Evolutionary conservation across 1,284 basidiomycete species (phyloP), one percentile per base, ranked within the genome.

Genomic region (Pseudozyma pruni): DNA sequence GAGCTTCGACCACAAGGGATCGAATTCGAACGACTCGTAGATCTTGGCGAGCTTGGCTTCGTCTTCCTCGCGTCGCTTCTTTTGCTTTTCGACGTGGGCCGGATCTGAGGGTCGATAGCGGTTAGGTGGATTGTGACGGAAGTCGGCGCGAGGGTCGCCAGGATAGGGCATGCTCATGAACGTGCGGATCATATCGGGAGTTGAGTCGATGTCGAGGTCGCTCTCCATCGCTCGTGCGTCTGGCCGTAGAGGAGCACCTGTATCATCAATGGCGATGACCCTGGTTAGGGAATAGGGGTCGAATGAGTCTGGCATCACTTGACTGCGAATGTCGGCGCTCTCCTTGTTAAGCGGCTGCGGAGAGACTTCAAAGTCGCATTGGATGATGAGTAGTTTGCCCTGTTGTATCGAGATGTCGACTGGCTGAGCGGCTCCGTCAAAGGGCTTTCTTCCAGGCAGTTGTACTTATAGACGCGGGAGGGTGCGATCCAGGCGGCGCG

Each of bases 1-100:
- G 25, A 81, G 67, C 50, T 74, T 73, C 11, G 55, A 49, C 80
- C 80, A 81, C 19, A 81, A 57, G 22, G 62, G 48, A 5, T 75
- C 73, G 48, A 81, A 80, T 11, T 80, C 56, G 49, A 81, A 81
- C 16, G 58, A 48, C 45, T 81, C 79, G 62, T 81, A 83, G 23
- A 81, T 79, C 43, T 72, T 56, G 19, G 77, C 73, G 17, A 81
- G 69, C 51, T 69, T 59, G 17, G 68, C 72, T 57, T 79, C 80
- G 29, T 79, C 71, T 43, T 79, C 90, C 79, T 91, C 91, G 78
- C 92, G 57, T 35, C 57, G 63, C 52, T 56, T 63, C 50, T 60
- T 70, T 20, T 52, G 60, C 6, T 60, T 41, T 17, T 70, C 67
- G 31, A 34, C 40, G 29, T 51, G 40, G 31, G 53, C 27, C 14